Conservation (phyloP, 2,329 filamentous ascomycete genomes). For the Penicillium sp. region DNA sequence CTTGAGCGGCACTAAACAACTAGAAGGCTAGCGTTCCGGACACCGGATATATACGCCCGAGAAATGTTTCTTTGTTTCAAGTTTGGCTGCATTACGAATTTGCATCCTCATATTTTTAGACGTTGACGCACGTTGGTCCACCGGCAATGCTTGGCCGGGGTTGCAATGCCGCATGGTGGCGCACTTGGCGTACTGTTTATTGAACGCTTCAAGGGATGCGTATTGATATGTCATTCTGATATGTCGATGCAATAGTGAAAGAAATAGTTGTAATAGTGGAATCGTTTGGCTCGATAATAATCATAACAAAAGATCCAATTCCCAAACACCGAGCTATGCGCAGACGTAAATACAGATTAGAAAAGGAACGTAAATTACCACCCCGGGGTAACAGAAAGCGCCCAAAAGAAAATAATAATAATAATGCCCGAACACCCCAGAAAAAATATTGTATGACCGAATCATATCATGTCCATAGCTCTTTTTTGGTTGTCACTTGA, state of each 20-base stretch:
- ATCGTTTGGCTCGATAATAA: neutral
- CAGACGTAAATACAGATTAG: conserved; percentile 7
- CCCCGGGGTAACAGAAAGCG: neutral
- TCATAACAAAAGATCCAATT: conserved; percentile 1
- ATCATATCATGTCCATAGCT: neutral
- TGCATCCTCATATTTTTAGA: conserved; percentile 9
- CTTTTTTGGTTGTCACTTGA: neutral
- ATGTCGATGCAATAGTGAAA: neutral
- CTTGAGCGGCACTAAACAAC: neutral
- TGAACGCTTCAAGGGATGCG: conserved; percentile 1
- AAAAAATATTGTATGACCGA: neutral
- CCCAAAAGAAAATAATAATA: neutral
- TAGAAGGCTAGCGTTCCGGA: neutral
- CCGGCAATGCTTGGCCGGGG: conserved; percentile 7
- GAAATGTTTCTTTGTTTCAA: conserved; percentile 1
- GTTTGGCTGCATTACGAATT: conserved; percentile 1
- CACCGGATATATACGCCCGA: neutral
- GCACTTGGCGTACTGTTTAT: conserved; percentile 2
- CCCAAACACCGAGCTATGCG: conserved; percentile 25
- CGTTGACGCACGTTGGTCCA: conserved; percentile 9
- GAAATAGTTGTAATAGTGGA: neutral
- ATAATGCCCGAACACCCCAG: conserved; percentile 2
- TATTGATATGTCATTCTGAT: conserved; percentile 8
- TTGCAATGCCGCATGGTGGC: conserved; percentile 10
- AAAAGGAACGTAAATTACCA: neutral